A percentile compares a stretch with the other conserved stretches of the same genome.
Evolutionary conservation across 805 yeast species (phyloP).

Genomic region (Hyphopichia homilentoma): DNA sequence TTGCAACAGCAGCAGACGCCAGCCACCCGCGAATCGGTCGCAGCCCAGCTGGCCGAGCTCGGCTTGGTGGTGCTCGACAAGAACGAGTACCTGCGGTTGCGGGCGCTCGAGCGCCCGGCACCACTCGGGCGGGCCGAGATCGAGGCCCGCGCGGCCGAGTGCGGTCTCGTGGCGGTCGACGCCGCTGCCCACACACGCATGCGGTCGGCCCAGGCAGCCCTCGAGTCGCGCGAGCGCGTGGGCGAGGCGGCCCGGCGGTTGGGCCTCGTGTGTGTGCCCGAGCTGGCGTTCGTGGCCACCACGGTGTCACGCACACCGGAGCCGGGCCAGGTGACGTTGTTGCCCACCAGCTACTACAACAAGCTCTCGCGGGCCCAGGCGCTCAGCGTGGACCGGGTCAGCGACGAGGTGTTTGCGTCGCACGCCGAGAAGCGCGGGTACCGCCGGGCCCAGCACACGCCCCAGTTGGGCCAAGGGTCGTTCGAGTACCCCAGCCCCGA

Average conservation of each 20-base stretch:
- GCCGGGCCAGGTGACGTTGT: constrained; percentile 51
- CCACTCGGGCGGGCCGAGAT: constrained; percentile 1
- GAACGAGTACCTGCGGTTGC: constrained; percentile 26
- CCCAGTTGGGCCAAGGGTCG: constrained; percentile 18
- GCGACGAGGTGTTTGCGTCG: constrained; percentile 41
- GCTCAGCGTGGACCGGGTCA: constrained; percentile 40
- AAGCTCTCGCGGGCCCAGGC: constrained; percentile 47
- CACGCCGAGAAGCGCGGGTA: constrained; percentile 52
- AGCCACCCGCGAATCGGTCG: constrained; percentile 19
- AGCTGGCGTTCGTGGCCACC: constrained; percentile 58
- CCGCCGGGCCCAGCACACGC: constrained; percentile 24
- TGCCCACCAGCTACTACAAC: constrained; percentile 63
- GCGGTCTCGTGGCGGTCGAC: constrained; percentile 26
- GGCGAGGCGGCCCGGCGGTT: constrained; percentile 37
- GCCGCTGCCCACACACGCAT: constrained; percentile 9
- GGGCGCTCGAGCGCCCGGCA: constrained; percentile 11
- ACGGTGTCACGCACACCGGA: constrained; percentile 56
- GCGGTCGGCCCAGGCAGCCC: constrained; percentile 7
- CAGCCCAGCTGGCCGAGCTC: constrained; percentile 23
- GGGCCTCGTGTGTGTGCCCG: constrained; percentile 56
- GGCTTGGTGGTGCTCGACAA: constrained; percentile 29
- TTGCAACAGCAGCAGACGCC: constrained; percentile 9
- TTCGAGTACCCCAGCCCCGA: constrained; percentile 13
- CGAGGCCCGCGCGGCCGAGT: constrained; percentile 32
- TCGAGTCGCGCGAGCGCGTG: constrained; percentile 25